Evolutionary conservation across 192 early-diverging fungal species (phyloP), one percentile per base, ranked within the genome.

Genomic region (Phlyctochytrium planicorne): DNA sequence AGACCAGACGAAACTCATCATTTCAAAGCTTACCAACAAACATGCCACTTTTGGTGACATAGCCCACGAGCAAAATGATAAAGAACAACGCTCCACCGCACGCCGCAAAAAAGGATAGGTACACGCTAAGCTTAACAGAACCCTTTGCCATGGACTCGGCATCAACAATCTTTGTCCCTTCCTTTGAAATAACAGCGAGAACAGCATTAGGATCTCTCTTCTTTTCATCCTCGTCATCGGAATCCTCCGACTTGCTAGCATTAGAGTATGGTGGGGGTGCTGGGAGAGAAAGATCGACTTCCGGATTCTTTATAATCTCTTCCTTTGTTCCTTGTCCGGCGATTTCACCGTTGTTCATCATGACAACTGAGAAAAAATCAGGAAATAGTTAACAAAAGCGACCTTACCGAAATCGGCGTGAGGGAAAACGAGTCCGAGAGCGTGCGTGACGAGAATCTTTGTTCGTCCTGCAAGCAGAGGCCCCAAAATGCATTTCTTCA

Each of bases 391-490:
- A 30, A 62, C 4, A 30, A 62, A 34, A 62, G 16, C 61, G 36
- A 14, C 55, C 30, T 17, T 10, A 67, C 25, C 30, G 35, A 17
- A 63, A 33, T 81, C 81, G 3, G 78, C 72, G n/a, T 31, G 20
- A 17, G 79, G 75, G 1, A 62, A 34, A 14, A 62, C 60, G 16
- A 62, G 60, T 0, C 12, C 16, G 12, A 2, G 20, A 12, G 64
- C 71, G 72, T 96, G 92, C 0, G 92, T 93, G 6, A 94, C 94
- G 53, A 96, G 75, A 20, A 96, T 74, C 1, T 82, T 72, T 0
- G 94, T 96, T 6, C 91, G 80, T n/a, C 86, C 80, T 27, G 35
- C 16, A 14, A 96, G 80, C 62, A 92, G 77, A 24, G 85, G 86
- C 33, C 24, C 12, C 17, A 78, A 72, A 64, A 94, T 70, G 60